phyloP scores from a whole-genome alignment of 768 basidiomycete genomes.

The Pulveroboletus ravenelii region DNA sequence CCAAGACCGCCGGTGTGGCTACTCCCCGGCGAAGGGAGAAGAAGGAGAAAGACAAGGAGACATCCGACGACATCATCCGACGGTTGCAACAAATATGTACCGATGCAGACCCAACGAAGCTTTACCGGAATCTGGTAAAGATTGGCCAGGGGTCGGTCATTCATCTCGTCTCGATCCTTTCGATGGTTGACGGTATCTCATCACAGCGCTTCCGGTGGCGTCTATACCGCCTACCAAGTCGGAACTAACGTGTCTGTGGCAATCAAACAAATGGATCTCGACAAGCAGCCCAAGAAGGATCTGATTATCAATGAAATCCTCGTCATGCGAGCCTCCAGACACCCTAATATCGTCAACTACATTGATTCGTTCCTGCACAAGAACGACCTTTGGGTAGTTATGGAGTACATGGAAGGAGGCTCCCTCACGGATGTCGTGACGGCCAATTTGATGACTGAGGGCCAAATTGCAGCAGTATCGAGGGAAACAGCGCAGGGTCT shows the following conservation, averaged over 20 bases:
- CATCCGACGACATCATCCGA: slow-evolving; percentile 86
- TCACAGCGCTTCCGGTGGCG: slow-evolving; percentile 88
- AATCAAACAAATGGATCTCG: slow-evolving; percentile 99
- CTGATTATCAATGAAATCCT: slow-evolving; percentile 99
- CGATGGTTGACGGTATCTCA: slow-evolving; percentile 6
- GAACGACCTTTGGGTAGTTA: slow-evolving; percentile 98
- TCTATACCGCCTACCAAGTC: slow-evolving; percentile 97
- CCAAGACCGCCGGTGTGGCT: slow-evolving; percentile 65
- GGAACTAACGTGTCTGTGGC: slow-evolving; percentile 92
- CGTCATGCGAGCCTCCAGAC: slow-evolving; percentile 94
- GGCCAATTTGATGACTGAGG: slow-evolving; percentile 91
- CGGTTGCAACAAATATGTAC: slow-evolving; percentile 93
- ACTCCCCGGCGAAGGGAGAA: slow-evolving; percentile 86
- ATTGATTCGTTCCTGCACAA: slow-evolving; percentile 98
- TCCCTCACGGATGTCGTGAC: slow-evolving; percentile 91
- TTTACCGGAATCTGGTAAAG: slow-evolving; percentile 91
- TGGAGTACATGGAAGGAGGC: slow-evolving; percentile 99
- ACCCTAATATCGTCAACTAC: slow-evolving; percentile 99
- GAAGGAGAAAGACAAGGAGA: slow-evolving; percentile 72
- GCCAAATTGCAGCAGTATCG: slow-evolving; percentile 95
- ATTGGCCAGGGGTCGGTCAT: slow-evolving; percentile 90
- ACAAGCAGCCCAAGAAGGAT: slow-evolving; percentile 99
- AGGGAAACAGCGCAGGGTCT: slow-evolving; percentile 91
- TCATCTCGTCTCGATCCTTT: not conserved
- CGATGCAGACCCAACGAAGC: slow-evolving; percentile 91